phyloP scores from a whole-genome alignment of 163 green algal genomes.

The Scenedesmus sp. region DNA sequence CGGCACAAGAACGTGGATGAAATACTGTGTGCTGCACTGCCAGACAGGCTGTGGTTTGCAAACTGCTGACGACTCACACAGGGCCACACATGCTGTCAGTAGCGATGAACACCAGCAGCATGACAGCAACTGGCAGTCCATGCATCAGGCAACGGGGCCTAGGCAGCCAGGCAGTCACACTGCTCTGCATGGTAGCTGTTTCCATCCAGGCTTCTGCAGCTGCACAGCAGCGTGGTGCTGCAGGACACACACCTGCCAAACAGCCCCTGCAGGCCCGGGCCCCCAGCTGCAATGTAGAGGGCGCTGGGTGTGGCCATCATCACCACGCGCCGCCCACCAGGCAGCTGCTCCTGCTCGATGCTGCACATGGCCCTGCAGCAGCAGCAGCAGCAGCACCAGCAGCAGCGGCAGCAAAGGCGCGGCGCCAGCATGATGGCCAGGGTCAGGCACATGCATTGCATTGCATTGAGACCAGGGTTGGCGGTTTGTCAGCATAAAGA shows the following conservation, averaged over 20 bases:
- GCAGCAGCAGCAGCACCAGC: background rate
- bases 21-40: too few species aligned
- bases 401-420: background rate
- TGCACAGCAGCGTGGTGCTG: background rate
- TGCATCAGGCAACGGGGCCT: background rate
- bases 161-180: background rate
- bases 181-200: background rate
- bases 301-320: slow-evolving; percentile 70
- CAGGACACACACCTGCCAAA: slow-evolving; percentile 18
- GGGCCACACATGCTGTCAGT: too few species aligned
- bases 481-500: background rate
- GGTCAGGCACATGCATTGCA: background rate
- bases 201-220: background rate
- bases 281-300: slow-evolving; percentile 62
- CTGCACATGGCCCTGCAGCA: slow-evolving; percentile 17
- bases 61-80: too few species aligned
- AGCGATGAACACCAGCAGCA: too few species aligned
- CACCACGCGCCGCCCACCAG: slow-evolving; percentile 61
- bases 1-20: too few species aligned
- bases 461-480: background rate
- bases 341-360: slow-evolving; percentile 43
- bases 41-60: too few species aligned
- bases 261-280: slow-evolving; percentile 22
- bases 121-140: background rate
- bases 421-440: background rate